These are phyloP conservation scores for Monosporascus sp. DNA, from an alignment of 2,329 filamentous ascomycete genomes.

Conservation along the genomic window DNA sequence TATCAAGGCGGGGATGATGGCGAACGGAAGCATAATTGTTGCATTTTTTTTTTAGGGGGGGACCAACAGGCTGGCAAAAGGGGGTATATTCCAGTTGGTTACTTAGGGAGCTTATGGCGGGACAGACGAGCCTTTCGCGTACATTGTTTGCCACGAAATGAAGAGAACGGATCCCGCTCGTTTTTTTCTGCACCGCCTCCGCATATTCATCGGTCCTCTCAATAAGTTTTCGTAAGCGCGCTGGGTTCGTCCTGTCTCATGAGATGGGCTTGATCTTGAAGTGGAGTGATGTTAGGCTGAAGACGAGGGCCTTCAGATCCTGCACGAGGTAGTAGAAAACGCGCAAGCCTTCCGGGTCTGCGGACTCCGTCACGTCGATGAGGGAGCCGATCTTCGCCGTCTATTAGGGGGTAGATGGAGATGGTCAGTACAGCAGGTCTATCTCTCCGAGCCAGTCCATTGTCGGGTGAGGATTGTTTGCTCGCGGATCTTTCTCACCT, in stretches of 20 bases:
- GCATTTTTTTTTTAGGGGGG: constrained; percentile 6
- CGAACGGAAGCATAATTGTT: constrained; percentile 4
- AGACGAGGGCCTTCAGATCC: constrained; percentile 92
- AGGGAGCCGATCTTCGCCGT: constrained; percentile 97
- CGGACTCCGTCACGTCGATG: constrained; percentile 92
- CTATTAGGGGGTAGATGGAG: constrained; percentile 38
- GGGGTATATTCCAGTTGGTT: constrained; percentile 20
- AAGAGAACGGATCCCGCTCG: constrained; percentile 3
- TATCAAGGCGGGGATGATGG: background rate
- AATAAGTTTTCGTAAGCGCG: too few relatives aligned
- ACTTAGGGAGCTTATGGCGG: background rate
- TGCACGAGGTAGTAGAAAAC: constrained; percentile 99
- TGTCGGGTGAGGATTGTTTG: too few relatives aligned
- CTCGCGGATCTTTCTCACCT: constrained; percentile 54
- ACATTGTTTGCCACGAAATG: constrained; percentile 9
- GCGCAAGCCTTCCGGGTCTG: constrained; percentile 89
- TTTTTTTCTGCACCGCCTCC: constrained; percentile 9
- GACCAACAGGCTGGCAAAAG: constrained; percentile 12
- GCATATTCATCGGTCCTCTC: background rate
- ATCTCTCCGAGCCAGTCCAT: too few relatives aligned
- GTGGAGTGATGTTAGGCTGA: constrained; percentile 91
- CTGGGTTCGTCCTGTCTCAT: constrained; percentile 7
- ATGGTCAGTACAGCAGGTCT: constrained; percentile 6
- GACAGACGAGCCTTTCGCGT: constrained; percentile 15
- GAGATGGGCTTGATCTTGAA: constrained; percentile 90